Evolutionary conservation across 371 early-diverging fungal genomes (phyloP).

Genomic region (Lichtheimia corymbifera): DNA sequence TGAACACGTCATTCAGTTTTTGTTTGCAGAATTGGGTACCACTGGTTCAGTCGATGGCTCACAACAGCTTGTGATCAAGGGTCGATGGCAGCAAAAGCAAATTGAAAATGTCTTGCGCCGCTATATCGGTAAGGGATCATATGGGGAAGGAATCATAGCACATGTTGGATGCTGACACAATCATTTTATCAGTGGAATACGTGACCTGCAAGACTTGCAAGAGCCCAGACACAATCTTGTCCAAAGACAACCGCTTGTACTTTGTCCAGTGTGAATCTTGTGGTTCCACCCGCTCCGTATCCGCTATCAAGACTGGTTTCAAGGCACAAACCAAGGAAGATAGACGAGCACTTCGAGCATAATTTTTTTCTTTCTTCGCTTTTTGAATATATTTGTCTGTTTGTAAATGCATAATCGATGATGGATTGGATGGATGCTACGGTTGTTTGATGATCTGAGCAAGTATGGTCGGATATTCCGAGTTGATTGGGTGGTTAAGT

Average conservation of each 20-base stretch:
- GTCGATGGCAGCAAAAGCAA: constrained; percentile 98
- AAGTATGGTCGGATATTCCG: background rate
- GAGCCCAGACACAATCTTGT: constrained; percentile 92
- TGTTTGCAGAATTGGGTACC: constrained; percentile 99
- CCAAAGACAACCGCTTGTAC: constrained; percentile 97
- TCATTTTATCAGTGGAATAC: constrained; percentile 77
- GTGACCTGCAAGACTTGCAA: constrained; percentile 99
- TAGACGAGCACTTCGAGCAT: constrained; percentile 59
- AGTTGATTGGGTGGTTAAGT: background rate
- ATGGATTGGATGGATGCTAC: background rate
- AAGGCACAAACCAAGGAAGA: constrained; percentile 80
- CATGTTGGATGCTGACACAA: background rate
- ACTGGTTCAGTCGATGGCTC: constrained; percentile 96
- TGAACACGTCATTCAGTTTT: constrained; percentile 97
- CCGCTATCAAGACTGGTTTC: constrained; percentile 98
- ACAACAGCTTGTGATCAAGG: constrained; percentile 96
- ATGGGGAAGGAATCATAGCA: background rate
- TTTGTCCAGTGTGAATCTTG: constrained; percentile 99
- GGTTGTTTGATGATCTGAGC: background rate
- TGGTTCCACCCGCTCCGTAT: constrained; percentile 95
- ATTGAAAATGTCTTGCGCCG: constrained; percentile 98
- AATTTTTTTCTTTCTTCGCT: constrained; percentile 2
- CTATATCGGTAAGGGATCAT: constrained; percentile 79
- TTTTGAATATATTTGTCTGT: background rate
- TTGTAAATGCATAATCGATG: background rate